Percentiles rank a stretch among this genome's conserved stretches.
These are phyloP conservation scores for Ceratocystis lukuohia DNA, from an alignment of 2,329 filamentous ascomycete genomes.

Conservation along the genomic window DNA sequence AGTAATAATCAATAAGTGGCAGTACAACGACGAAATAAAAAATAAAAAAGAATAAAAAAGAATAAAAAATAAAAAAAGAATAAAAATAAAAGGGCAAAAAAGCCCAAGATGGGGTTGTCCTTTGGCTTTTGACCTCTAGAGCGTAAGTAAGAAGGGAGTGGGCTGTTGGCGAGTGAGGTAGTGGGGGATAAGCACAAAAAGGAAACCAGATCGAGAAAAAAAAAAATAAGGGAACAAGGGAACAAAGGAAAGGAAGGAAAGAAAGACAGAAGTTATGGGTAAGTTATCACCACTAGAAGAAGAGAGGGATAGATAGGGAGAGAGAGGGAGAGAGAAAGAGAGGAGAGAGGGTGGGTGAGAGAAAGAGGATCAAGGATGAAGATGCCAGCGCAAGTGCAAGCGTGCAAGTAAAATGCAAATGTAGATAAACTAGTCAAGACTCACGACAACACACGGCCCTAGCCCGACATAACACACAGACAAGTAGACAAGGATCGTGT, in stretches of 20 bases:
- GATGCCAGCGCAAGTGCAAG: background rate
- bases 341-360: background rate
- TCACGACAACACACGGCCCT: conserved; percentile 4
- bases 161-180: background rate
- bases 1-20: conserved; percentile 1
- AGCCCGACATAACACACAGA: conserved; percentile 7
- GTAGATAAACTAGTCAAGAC: conserved; percentile 6
- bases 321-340: conserved; percentile 7
- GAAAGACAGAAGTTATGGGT: conserved; percentile 1
- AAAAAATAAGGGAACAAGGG: conserved; percentile 7
- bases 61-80: background rate
- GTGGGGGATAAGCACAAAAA: background rate
- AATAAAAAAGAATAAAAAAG: background rate
- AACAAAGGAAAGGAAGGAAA: conserved; percentile 10
- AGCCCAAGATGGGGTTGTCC: too few relatives aligned
- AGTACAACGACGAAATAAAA: background rate
- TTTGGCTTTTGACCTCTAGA: too few relatives aligned
- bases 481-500: conserved; percentile 1
- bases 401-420: conserved; percentile 5
- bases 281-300: background rate
- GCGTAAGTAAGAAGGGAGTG: too few relatives aligned
- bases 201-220: conserved; percentile 3
- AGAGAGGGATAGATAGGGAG: conserved; percentile 9
- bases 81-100: background rate
- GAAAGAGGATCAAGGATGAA: conserved; percentile 12